These are phyloP conservation scores for Lachancea fermentati DNA, from an alignment of 805 yeast genomes.

Conservation along the genomic window DNA sequence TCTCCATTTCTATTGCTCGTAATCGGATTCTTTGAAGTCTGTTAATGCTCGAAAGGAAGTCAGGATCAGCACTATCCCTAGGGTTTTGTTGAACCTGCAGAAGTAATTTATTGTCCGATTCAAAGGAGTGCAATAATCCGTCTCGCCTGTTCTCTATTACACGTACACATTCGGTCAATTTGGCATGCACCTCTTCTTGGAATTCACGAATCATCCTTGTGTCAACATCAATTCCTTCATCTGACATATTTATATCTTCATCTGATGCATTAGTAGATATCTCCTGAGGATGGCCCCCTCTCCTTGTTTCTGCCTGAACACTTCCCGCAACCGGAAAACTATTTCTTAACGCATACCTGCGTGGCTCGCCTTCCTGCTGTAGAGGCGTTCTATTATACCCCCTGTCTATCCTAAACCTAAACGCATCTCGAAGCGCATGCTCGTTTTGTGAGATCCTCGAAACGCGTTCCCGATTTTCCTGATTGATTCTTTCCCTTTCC, in stretches of 20 bases:
- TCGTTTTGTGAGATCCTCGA: slow-evolving; percentile 19
- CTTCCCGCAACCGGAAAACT: background rate
- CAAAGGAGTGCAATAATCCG: slow-evolving; percentile 21
- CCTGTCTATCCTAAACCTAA: slow-evolving; percentile 10
- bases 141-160: slow-evolving; percentile 26
- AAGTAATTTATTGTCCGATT: slow-evolving; percentile 18
- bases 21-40: slow-evolving; percentile 28
- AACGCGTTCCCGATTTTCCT: slow-evolving; percentile 20
- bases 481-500: slow-evolving; percentile 14
- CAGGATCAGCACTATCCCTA: slow-evolving; percentile 6
- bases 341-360: background rate
- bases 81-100: slow-evolving; percentile 13
- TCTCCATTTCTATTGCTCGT: slow-evolving; percentile 31
- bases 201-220: slow-evolving; percentile 17
- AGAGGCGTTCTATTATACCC: background rate
- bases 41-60: slow-evolving; percentile 15
- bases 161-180: slow-evolving; percentile 21
- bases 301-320: background rate
- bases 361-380: background rate
- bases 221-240: slow-evolving; percentile 14
- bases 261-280: slow-evolving; percentile 3
- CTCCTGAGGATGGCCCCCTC: background rate
- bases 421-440: slow-evolving; percentile 16
- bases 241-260: slow-evolving; percentile 13
- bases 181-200: slow-evolving; percentile 20